phyloP scores from a whole-genome alignment of 2,329 filamentous ascomycete genomes.

The Fusarium scirpi region DNA sequence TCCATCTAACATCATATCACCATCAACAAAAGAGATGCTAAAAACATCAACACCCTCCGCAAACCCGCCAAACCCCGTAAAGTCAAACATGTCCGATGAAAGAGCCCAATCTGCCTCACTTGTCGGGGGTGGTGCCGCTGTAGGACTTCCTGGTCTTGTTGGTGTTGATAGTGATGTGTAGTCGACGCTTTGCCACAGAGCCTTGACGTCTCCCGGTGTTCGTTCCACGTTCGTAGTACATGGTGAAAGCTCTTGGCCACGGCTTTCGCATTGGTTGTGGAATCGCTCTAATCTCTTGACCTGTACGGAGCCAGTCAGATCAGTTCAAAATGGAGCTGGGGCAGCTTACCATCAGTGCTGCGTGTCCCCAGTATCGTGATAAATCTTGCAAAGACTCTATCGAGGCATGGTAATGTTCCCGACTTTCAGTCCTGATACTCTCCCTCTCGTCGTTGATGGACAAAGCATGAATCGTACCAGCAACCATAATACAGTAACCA shows the following conservation, averaged over 20 bases:
- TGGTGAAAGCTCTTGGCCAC: slow-evolving; percentile 13
- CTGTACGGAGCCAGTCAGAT: neutral
- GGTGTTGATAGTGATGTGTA: slow-evolving; percentile 19
- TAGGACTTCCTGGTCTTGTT: slow-evolving; percentile 16
- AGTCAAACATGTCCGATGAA: slow-evolving; percentile 19
- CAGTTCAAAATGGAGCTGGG: accelerated
- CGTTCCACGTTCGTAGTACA: slow-evolving; percentile 3
- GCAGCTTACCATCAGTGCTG: slow-evolving; percentile 14
- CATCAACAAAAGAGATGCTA: slow-evolving; percentile 23
- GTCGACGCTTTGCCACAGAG: slow-evolving; percentile 23
- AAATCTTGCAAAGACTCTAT: slow-evolving; percentile 6
- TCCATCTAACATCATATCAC: slow-evolving; percentile 7
- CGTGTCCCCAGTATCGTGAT: slow-evolving; percentile 15
- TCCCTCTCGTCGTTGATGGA: slow-evolving; percentile 25
- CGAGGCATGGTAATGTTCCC: neutral
- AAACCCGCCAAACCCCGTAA: slow-evolving; percentile 16
- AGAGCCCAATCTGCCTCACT: slow-evolving; percentile 2
- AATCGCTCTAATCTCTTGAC: slow-evolving; percentile 16
- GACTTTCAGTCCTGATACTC: neutral
- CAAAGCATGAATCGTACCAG: slow-evolving; percentile 17
- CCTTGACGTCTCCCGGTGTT: slow-evolving; percentile 12
- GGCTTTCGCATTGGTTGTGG: slow-evolving; percentile 8
- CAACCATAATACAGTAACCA: slow-evolving; percentile 25
- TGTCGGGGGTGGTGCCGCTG: neutral
- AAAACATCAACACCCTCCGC: slow-evolving; percentile 22